Percentiles rank a stretch among this genome's conserved stretches.
Conservation (phyloP, 140 eudicot genomes). For the Oenanthe javanica region DNA sequence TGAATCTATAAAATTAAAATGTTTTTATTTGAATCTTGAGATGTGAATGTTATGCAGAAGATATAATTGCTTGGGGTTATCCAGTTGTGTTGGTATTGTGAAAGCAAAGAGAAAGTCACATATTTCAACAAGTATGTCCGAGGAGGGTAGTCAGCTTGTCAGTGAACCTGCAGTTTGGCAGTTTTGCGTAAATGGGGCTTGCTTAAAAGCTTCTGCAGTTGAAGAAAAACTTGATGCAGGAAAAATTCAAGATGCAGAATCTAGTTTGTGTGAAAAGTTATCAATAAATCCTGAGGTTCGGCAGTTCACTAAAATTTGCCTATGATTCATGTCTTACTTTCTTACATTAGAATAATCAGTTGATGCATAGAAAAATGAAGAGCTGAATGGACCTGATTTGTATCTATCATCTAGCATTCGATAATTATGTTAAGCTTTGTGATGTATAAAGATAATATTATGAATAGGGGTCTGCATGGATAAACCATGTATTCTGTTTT, state of each 20-base stretch:
- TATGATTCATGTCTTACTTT: background rate
- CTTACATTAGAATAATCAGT: background rate
- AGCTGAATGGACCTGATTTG: background rate
- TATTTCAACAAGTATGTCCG: constrained; percentile 44
- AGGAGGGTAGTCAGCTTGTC: constrained; percentile 25
- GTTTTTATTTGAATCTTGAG: background rate
- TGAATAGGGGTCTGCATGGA: background rate
- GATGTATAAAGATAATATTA: background rate
- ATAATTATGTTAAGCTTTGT: background rate
- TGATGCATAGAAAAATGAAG: background rate
- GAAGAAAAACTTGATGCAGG: constrained; percentile 87
- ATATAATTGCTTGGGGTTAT: constrained; percentile 1
- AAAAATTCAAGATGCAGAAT: constrained; percentile 70
- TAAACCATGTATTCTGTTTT: background rate
- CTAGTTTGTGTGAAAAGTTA: constrained; percentile 68
- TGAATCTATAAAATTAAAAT: background rate
- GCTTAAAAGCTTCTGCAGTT: constrained; percentile 42
- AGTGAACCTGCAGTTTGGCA: constrained; percentile 43
- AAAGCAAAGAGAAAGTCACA: constrained; percentile 6
- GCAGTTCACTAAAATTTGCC: background rate
- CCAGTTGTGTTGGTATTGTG: background rate
- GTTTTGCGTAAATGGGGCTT: constrained; percentile 64
- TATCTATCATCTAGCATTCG: background rate
- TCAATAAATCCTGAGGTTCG: constrained; percentile 84
- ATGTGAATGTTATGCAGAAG: background rate